These are phyloP conservation scores for Nitzschia sp. DNA, from an alignment of 108 stramenopile genomes.

Conservation along the genomic window DNA sequence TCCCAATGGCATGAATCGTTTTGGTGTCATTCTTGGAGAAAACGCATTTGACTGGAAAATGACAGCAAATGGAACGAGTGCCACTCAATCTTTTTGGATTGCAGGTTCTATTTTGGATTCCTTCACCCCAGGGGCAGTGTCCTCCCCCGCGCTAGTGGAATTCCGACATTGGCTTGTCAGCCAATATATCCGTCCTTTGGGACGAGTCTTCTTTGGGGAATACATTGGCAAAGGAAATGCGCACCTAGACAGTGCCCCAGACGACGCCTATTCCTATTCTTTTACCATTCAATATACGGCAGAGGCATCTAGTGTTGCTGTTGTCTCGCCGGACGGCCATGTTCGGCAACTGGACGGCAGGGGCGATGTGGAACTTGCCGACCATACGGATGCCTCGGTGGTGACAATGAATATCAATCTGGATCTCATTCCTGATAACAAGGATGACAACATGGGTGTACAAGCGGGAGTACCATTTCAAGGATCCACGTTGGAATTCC, in stretches of 20 bases:
- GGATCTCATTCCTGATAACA: conserved; percentile 47
- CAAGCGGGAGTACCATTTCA: not conserved
- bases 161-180: conserved; percentile 38
- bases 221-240: conserved; percentile 31
- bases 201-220: conserved; percentile 47
- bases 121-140: conserved; percentile 45
- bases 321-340: not conserved
- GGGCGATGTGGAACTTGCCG: conserved; percentile 48
- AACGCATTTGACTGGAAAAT: not conserved
- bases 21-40: conserved; percentile 49
- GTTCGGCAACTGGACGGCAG: not conserved
- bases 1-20: conserved; percentile 77
- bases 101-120: not conserved
- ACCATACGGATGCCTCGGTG: conserved; percentile 64
- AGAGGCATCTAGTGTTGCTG: not conserved
- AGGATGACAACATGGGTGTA: not conserved
- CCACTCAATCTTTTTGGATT: too few species aligned
- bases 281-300: conserved; percentile 57
- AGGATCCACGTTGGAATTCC: not conserved
- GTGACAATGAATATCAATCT: conserved; percentile 66
- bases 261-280: conserved; percentile 51
- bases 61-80: too few species aligned
- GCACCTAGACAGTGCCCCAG: conserved; percentile 37
- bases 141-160: conserved; percentile 11
- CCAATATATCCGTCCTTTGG: conserved; percentile 44